Evolutionary conservation across 2,329 filamentous ascomycete genomes (phyloP), one percentile per base, ranked within the genome.

Genomic region (Orbilia blumenaviensis): DNA sequence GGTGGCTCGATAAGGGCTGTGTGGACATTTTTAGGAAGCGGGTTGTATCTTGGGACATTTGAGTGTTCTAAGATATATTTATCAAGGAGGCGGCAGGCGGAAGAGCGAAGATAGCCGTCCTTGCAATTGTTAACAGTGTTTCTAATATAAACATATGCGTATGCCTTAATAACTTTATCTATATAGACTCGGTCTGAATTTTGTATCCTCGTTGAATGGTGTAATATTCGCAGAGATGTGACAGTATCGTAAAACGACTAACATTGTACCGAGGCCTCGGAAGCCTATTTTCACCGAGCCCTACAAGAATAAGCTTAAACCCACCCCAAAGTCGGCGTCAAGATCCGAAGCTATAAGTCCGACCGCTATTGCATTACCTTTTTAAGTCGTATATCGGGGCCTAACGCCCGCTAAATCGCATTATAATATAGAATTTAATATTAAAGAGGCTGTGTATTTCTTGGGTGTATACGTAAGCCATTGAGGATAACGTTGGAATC

Each of bases 1-100:
- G 94, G 94, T 5, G 92, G 89, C 1, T 84, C 87, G 34, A 84
- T 97, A 78, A 87, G 94, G 74, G 89, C 87, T 7, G 87, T 87
- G 0, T 97, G 93, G 93, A 95, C 93, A 12, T 90, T 92, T 64
- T 78, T 96, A 3, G 92, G 93, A 0, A 91, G 91, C 81, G 93
- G 93, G 2, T 83, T 97, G 67, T 97, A 97, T 85, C 84, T 97
- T 44, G 92, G 92, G 23, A 90, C 91, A 46, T 97, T 97, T 83
- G 93, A 97, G 82, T 90, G 89, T 78, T 90, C 91, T 8, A 89
- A 92, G 81, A 84, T 88, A 41, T 92, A 88, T 85, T 82, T 90
- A 77, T 84, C 83, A 58, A 80, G 82, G 52, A 81, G 83, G 63
- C 86, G 85, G 77, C 83, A 84, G 62, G 54, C 84, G 85, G 14